Evolutionary conservation across 2,329 filamentous ascomycete species (phyloP), one percentile per base, ranked within the genome.

Genomic region (Cladosporium sp.): DNA sequence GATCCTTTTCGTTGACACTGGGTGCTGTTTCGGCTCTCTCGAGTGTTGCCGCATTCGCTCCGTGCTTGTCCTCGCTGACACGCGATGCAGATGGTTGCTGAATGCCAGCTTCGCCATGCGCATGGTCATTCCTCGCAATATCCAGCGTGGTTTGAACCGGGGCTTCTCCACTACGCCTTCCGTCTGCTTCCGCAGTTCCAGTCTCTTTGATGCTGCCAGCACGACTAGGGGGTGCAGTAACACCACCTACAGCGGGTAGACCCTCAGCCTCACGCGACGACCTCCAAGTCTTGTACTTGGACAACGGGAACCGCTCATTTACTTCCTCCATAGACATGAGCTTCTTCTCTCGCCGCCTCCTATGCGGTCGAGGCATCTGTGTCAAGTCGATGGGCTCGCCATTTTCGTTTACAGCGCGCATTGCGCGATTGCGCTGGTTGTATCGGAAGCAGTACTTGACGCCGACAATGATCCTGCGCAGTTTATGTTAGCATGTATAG

Each of bases 361-460:
- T 88, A 77, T 95, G 93, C 60, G 92, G 90, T 67, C 92, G 83
- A 66, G 92, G 91, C 86, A 98, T 93, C 65, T 89, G 86, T 66
- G 93, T 87, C 69, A 99, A 83, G 68, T 93, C 93, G 74, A 99
- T 96, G 18, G 91, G 91, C 69, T 97, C 93, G 67, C 80, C 80
- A 76, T 91, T 91, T 71, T 93, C 91, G 72, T 93, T 91, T 70
- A 91, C 82, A 80, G 86, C 81, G 72, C 92, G 88, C 74, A 92
- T 81, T 67, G 89, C 88, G 61, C 95, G 90, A 76, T 96, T 96
- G 66, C 95, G 90, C 72, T 95, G 93, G 79, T 98, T 98, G 79
- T 99, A 98, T 72, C 95, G 87, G 80, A 99, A 99, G 81, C 95
- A 99, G 79, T 99, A 99, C 81, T 99, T 99, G 68, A 99, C 95